Evolutionary conservation across 129 eudicot species (phyloP).

Genomic region (Apium graveolens): DNA sequence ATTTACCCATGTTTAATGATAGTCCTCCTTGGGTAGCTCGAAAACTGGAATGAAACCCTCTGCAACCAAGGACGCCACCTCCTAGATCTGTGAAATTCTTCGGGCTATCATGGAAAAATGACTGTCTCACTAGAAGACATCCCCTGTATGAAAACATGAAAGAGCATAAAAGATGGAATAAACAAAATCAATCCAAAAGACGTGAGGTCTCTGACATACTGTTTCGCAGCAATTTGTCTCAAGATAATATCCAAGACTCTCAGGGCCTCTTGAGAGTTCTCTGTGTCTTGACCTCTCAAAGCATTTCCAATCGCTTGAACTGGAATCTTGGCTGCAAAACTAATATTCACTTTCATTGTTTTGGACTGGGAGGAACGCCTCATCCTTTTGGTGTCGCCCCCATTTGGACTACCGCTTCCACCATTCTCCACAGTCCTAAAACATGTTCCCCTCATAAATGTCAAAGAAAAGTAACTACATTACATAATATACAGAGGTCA

Average conservation of each 20-base stretch:
- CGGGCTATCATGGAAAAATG: constrained; percentile 60
- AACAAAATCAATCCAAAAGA: neutral
- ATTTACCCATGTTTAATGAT: constrained; percentile 65
- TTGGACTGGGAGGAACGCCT: constrained; percentile 50
- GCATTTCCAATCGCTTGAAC: constrained; percentile 63
- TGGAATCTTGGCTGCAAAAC: constrained; percentile 73
- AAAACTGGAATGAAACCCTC: constrained; percentile 85
- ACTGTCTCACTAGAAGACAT: constrained; percentile 66
- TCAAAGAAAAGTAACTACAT: neutral
- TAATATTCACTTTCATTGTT: constrained; percentile 54
- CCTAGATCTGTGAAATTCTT: constrained; percentile 64
- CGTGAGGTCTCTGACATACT: constrained; percentile 24
- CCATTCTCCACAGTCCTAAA: constrained; percentile 21
- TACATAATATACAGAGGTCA: neutral
- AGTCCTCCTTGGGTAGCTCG: constrained; percentile 74
- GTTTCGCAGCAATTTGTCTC: constrained; percentile 72
- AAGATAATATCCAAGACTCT: constrained; percentile 65
- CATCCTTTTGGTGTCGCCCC: constrained; percentile 44
- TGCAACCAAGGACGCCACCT: constrained; percentile 86
- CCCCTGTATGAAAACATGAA: constrained; percentile 36
- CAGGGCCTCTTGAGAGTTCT: constrained; percentile 58
- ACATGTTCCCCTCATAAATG: neutral
- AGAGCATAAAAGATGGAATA: neutral
- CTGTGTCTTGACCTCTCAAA: constrained; percentile 57
- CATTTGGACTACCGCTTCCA: constrained; percentile 40